Base-by-base conservation (phyloP, 2,329 filamentous ascomycete genomes). In the Claviceps humidiphila region DNA sequence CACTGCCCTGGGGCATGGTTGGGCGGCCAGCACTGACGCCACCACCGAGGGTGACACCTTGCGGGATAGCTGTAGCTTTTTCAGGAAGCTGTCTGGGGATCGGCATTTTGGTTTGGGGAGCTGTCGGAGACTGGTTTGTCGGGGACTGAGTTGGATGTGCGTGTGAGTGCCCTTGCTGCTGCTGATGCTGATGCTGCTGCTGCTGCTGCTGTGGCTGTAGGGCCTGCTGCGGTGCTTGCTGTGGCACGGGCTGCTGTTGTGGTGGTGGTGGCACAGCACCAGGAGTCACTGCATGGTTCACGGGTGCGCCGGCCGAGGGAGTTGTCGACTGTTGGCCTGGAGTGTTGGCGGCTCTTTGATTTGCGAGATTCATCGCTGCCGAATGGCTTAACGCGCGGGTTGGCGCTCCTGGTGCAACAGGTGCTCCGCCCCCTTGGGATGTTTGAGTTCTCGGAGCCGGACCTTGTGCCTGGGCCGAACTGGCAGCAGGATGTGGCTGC, bases 51-150 rank as follows among this genome's bases (percentile, higher is more conserved):
- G 76, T 67, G 22, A 95, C 89, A 2, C 89, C 84, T 55, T 82
- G 77, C 4, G 88, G 87, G 44, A 84, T 75, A 50, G 81, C 76
- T 6, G 84, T 80, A 46, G 85, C 84, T 47, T 77, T 76, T 52
- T 81, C 78, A 4, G 76, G 78, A 2, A 97, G 76, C 41, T 78
- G 81, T 68, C 94, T 95, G 2, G 89, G 84, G 49, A 95, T 95
- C 0, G 84, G 83, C 73, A 93, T 85, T 64, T 89, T 89, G 46
- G 71, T 66, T 44, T 78, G 70, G 65, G 76, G 62, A 16, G 67
- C 65, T 14, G 68, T 60, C 38, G 67, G 68, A 49, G 66, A 71
- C 38, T 73, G 71, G 26, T 71, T 66, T 2, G 68, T 60, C 37
- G 68, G 68, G 49, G 66, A 71, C 38, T 73, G 71, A 30, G 71